These are phyloP conservation scores for Scutellaria baicalensis DNA, from an alignment of 257 asterid species.

Conservation along the genomic window DNA sequence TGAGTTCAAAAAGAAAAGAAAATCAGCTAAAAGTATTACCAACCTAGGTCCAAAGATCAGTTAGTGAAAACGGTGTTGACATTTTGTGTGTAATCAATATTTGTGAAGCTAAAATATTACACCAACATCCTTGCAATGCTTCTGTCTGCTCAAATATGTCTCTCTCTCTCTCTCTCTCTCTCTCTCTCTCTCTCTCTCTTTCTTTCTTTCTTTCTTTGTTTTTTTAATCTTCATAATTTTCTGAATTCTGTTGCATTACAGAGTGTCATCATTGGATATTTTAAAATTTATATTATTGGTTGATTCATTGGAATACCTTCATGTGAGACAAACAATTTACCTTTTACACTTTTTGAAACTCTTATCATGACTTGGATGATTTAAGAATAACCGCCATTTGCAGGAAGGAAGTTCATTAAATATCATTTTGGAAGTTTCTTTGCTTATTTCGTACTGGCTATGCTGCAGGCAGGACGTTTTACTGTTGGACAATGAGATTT, in stretches of 20 bases:
- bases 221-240: neutral
- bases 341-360: neutral
- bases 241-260: neutral
- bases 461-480: conserved; percentile 72
- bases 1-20: neutral
- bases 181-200: neutral
- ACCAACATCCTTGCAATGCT: neutral
- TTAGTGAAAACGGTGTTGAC: neutral
- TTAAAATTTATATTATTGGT: neutral
- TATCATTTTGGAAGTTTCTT: neutral
- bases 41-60: neutral
- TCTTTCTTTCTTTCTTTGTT: neutral
- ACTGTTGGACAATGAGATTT: conserved; percentile 79
- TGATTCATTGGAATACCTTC: neutral
- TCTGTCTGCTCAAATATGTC: neutral
- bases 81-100: neutral
- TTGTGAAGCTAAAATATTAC: neutral
- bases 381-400: neutral
- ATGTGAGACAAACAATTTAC: neutral
- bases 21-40: neutral
- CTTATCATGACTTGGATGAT: neutral
- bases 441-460: conserved; percentile 13
- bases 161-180: neutral
- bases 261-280: neutral
- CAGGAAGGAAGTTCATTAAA: neutral